These are phyloP conservation scores for Hyphopichia burtonii DNA, from an alignment of 1,139 yeast genomes.

Conservation along the genomic window DNA sequence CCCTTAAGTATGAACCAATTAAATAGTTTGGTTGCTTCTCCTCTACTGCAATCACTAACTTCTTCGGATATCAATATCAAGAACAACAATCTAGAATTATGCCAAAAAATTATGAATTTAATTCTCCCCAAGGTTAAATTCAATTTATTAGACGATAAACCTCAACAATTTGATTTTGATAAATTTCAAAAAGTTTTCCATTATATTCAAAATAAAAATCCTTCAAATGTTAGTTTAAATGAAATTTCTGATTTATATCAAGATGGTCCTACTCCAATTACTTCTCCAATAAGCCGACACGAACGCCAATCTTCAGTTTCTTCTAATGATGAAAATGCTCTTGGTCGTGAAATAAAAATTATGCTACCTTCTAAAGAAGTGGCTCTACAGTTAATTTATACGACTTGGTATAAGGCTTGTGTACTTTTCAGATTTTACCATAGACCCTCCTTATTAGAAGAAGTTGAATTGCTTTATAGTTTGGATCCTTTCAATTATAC, in stretches of 20 bases:
- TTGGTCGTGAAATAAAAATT: conserved; percentile 53
- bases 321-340: conserved; percentile 19
- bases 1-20: background rate
- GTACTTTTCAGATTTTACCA: conserved; percentile 83
- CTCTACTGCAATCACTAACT: conserved; percentile 3
- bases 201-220: conserved; percentile 21
- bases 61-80: background rate
- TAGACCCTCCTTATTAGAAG: conserved; percentile 70
- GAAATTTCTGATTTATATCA: conserved; percentile 26
- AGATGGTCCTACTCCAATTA: conserved; percentile 17
- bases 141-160: conserved; percentile 33
- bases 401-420: conserved; percentile 86
- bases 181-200: conserved; percentile 26
- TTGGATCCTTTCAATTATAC: conserved; percentile 69
- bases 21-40: background rate
- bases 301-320: conserved; percentile 16
- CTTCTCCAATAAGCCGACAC: conserved; percentile 11
- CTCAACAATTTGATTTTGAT: conserved; percentile 33
- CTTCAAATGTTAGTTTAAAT: conserved; percentile 14
- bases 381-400: conserved; percentile 67
- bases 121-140: conserved; percentile 51
- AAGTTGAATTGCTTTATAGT: conserved; percentile 49
- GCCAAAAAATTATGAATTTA: conserved; percentile 35
- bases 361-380: conserved; percentile 74
- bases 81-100: conserved; percentile 17